Percentiles rank a stretch among this genome's conserved stretches.
Conservation (phyloP, 164 flowering plant genomes). For the Nymphaea colorata region DNA sequence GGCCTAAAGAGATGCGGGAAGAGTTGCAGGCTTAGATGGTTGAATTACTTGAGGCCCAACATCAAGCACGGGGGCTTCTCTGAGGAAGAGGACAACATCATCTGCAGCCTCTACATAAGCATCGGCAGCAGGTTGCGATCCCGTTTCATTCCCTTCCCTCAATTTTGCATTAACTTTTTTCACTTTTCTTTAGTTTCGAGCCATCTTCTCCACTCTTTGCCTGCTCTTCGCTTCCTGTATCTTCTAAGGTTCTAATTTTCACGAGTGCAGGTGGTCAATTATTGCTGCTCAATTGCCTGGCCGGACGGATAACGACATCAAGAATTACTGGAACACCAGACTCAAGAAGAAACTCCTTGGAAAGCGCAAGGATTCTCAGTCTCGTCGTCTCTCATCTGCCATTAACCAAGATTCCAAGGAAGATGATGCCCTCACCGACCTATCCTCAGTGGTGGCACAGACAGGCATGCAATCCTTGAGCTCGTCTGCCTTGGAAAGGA, state of each 20-base stretch:
- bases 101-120: slow-evolving; percentile 70
- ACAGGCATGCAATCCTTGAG: slow-evolving; percentile 17
- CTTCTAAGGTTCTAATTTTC: neutral
- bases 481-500: slow-evolving; percentile 69
- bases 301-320: slow-evolving; percentile 92
- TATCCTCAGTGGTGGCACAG: slow-evolving; percentile 8
- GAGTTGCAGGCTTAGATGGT: slow-evolving; percentile 83
- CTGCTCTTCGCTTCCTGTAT: neutral
- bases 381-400: slow-evolving; percentile 10
- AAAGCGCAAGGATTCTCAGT: slow-evolving; percentile 42
- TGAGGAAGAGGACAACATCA: slow-evolving; percentile 82
- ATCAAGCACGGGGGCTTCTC: slow-evolving; percentile 90
- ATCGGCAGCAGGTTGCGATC: slow-evolving; percentile 68
- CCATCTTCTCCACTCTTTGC: slow-evolving; percentile 1
- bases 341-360: slow-evolving; percentile 85
- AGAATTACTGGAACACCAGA: slow-evolving; percentile 96
- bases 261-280: slow-evolving; percentile 70
- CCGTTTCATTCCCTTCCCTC: neutral
- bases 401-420: slow-evolving; percentile 15
- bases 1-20: slow-evolving; percentile 85
- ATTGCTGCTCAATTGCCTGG: slow-evolving; percentile 97
- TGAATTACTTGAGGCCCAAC: slow-evolving; percentile 80
- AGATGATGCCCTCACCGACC: slow-evolving; percentile 10
- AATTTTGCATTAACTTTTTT: neutral
- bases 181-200: neutral